Base-by-base conservation (phyloP, 1,284 basidiomycete species). In the Prillingera fragicola region DNA sequence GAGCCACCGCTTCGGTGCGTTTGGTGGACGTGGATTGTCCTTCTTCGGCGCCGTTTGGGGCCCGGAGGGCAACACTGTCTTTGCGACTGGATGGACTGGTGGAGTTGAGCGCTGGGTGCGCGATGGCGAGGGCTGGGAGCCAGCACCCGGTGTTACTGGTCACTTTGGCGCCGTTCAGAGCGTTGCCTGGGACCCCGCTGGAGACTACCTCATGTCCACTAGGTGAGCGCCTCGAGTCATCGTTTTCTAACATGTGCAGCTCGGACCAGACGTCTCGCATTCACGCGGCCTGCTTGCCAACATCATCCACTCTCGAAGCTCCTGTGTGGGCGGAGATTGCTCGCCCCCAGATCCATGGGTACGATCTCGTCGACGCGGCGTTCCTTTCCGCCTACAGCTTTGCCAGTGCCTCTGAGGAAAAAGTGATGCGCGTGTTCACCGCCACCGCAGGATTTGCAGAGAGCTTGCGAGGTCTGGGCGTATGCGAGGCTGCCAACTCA, bases 271-370 rank as follows among this genome's bases (percentile, higher is more conserved):
- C 88, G 0, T 84, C 87, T 1, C 81, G 92, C 9, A 79, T 95
- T 50, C 88, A 94, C 60, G 88, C 80, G 0, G 73, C 76, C 29
- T 71, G 52, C 54, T 56, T 38, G 33, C 35, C 49, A 1, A 48
- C 54, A 0, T 46, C 46, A 13, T 33, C 48, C 0, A 38, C 23
- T 17, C n/a, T n/a, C n/a, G n/a, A n/a, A n/a, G 53, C 54, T n/a
- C 47, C 56, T 7, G 63, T 58, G 2, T 96, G 91, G 91, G 85
- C 87, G 56, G 91, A 96, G 65, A 74, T 95, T 23, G 80, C 80
- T 22, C 81, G 91, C 14, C 91, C 91, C 19, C 91, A 97, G 69
- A 82, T 94, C 15, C 91, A 97, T 68, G 91, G 91, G 5, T 95
- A 96, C 67, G 89, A 95, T 61, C 74, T 95, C 33, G 75, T 90